A percentile compares a stretch with the other conserved stretches of the same genome.
Evolutionary conservation across 1,139 yeast species (phyloP).

Genomic region (Groenewaldozyma auringiensis): DNA sequence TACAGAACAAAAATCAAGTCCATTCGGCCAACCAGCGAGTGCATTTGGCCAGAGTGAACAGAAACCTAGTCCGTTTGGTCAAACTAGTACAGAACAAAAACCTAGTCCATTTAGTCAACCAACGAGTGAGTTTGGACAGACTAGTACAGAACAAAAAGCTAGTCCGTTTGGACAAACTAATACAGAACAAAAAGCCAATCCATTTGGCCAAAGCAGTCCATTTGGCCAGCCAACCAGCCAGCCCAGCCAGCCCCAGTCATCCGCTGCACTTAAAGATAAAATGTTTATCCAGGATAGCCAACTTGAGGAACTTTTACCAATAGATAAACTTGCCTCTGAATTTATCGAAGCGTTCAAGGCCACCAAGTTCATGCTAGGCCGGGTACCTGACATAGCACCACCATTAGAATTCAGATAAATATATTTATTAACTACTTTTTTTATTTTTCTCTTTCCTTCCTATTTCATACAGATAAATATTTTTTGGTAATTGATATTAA

Average conservation of each 20-base stretch:
- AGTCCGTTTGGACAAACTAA: conserved; percentile 15
- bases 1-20: conserved; percentile 10
- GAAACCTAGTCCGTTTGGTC: conserved; percentile 7
- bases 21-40: neutral
- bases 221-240: neutral
- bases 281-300: conserved; percentile 32
- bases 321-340: conserved; percentile 37
- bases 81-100: neutral
- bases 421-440: neutral
- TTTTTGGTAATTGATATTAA: conserved; percentile 11
- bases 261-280: neutral
- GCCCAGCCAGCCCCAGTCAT: neutral
- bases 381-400: conserved; percentile 74
- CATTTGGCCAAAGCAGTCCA: neutral
- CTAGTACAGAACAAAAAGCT: conserved; percentile 3
- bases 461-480: conserved; percentile 4
- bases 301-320: conserved; percentile 30
- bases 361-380: conserved; percentile 49
- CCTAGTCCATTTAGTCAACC: conserved; percentile 15
- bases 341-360: conserved; percentile 47
- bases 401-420: conserved; percentile 44
- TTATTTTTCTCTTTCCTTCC: neutral
- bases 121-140: conserved; percentile 8
- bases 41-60: conserved; percentile 3
- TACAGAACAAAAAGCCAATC: conserved; percentile 11